Percentiles rank a stretch among this genome's conserved stretches.
Evolutionary conservation across 2,329 filamentous ascomycete species (phyloP).

Genomic region (Chaetoscypha palmicola): DNA sequence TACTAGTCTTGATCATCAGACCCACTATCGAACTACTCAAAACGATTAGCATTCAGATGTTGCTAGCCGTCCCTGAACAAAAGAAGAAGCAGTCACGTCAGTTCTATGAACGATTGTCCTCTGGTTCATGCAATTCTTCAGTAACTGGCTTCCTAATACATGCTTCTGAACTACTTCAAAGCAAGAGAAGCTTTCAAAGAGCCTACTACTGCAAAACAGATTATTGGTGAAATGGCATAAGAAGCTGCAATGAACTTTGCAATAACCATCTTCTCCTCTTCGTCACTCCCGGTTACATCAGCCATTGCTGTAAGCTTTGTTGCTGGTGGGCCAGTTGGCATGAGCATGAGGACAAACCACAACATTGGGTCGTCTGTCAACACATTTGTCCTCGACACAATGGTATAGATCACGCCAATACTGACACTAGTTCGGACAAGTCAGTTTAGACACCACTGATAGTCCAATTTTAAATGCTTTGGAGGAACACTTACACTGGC

Average conservation of each 20-base stretch:
- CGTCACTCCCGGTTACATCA: conserved; percentile 34
- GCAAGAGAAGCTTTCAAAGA: conserved; percentile 27
- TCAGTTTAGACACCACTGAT: neutral
- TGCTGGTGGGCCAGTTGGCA: conserved; percentile 39
- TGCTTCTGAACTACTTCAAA: conserved; percentile 1
- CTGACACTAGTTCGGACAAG: conserved; percentile 31
- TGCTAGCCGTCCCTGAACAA: no score
- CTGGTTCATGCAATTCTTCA: no score
- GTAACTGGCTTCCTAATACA: neutral
- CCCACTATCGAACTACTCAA: no score
- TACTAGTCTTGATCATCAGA: no score
- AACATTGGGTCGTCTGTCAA: conserved; percentile 71
- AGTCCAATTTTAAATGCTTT: neutral
- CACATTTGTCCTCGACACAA: conserved; percentile 56
- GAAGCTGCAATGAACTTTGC: conserved; percentile 36
- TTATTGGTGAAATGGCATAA: conserved; percentile 32
- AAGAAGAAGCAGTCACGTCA: no score
- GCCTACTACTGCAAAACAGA: conserved; percentile 33
- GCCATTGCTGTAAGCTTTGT: conserved; percentile 40
- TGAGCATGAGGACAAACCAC: conserved; percentile 76
- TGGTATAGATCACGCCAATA: conserved; percentile 45
- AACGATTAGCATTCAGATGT: no score
- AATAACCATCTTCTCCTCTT: conserved; percentile 36
- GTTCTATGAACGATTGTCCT: no score
- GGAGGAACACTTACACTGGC: conserved; percentile 36